phyloP scores from a whole-genome alignment of 768 basidiomycete genomes.

The Amanita phalloides region DNA sequence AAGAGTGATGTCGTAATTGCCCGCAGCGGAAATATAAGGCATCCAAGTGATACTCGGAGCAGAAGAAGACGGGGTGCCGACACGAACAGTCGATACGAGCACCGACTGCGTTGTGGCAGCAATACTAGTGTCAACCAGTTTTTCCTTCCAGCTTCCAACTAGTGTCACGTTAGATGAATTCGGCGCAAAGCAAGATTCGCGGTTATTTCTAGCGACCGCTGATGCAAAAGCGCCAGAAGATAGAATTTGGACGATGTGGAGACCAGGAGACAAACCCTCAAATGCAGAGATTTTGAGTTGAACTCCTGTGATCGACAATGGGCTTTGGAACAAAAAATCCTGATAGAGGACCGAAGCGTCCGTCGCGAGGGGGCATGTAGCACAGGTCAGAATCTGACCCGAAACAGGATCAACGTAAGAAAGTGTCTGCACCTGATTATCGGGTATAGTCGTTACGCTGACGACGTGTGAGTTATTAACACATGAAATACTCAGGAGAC shows the following conservation, averaged over 20 bases:
- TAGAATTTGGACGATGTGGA: conserved; percentile 87
- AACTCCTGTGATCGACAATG: conserved; percentile 74
- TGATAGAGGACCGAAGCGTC: conserved; percentile 76
- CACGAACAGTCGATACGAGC: conserved; percentile 54
- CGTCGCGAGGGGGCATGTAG: conserved; percentile 71
- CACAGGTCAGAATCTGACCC: conserved; percentile 69
- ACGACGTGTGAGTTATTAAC: conserved; percentile 5
- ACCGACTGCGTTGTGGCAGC: conserved; percentile 73
- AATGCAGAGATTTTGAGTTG: conserved; percentile 74
- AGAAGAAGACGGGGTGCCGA: conserved; percentile 46
- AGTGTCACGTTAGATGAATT: conserved; percentile 55
- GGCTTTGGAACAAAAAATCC: conserved; percentile 75
- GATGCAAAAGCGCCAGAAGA: conserved; percentile 90
- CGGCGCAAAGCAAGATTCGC: conserved; percentile 67
- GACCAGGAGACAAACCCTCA: conserved; percentile 65
- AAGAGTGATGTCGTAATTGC: conserved; percentile 76
- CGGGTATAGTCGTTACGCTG: conserved; percentile 82
- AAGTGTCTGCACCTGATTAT: conserved; percentile 71
- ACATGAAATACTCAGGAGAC: conserved; percentile 1
- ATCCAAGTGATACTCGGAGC: conserved; percentile 84
- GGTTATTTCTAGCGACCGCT: conserved; percentile 49
- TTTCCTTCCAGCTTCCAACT: conserved; percentile 62
- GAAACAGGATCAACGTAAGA: conserved; percentile 70
- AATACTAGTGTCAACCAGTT: conserved; percentile 59
- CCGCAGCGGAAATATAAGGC: conserved; percentile 87